Evolutionary conservation across 2,329 filamentous ascomycete genomes (phyloP).

Genomic region (Keithomyces neogunnii): DNA sequence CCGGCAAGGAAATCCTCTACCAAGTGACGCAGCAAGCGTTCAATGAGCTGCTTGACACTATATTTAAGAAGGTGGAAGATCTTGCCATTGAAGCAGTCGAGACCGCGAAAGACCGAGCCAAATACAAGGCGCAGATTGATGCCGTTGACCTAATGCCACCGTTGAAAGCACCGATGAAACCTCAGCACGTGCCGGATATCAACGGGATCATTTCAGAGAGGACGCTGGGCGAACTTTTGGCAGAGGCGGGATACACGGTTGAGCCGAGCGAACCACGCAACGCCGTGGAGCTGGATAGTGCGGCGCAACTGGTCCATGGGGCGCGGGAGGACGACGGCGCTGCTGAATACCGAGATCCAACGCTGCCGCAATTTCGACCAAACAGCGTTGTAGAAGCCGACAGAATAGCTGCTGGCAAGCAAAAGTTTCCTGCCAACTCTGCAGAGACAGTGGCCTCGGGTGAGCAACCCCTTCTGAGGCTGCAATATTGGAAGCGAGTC

Average conservation of each 20-base stretch:
- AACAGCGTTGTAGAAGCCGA: slow-evolving; percentile 28
- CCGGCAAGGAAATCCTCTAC: slow-evolving; percentile 82
- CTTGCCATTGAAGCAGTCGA: slow-evolving; percentile 59
- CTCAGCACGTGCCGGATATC: not conserved
- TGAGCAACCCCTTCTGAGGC: not conserved
- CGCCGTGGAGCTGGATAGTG: slow-evolving; percentile 23
- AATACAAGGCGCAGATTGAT: slow-evolving; percentile 41
- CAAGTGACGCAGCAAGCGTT: slow-evolving; percentile 84
- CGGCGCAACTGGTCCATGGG: slow-evolving; percentile 15
- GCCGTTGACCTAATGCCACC: slow-evolving; percentile 22
- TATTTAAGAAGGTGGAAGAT: slow-evolving; percentile 79
- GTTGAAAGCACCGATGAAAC: too few relatives aligned
- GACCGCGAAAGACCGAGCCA: slow-evolving; percentile 53
- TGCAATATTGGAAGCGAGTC: slow-evolving; percentile 45
- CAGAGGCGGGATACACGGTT: slow-evolving; percentile 36
- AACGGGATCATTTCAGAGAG: slow-evolving; percentile 12
- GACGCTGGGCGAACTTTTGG: slow-evolving; percentile 29
- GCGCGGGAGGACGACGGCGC: slow-evolving; percentile 10
- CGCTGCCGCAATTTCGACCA: slow-evolving; percentile 62
- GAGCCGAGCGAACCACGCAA: slow-evolving; percentile 22
- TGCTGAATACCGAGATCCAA: slow-evolving; percentile 43
- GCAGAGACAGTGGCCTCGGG: too few relatives aligned
- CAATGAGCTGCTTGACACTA: slow-evolving; percentile 80
- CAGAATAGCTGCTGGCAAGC: slow-evolving; percentile 1
- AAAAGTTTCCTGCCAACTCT: too few relatives aligned